Evolutionary conservation across 208 protist species (phyloP).

Genomic region (Phytomonas sp.): DNA sequence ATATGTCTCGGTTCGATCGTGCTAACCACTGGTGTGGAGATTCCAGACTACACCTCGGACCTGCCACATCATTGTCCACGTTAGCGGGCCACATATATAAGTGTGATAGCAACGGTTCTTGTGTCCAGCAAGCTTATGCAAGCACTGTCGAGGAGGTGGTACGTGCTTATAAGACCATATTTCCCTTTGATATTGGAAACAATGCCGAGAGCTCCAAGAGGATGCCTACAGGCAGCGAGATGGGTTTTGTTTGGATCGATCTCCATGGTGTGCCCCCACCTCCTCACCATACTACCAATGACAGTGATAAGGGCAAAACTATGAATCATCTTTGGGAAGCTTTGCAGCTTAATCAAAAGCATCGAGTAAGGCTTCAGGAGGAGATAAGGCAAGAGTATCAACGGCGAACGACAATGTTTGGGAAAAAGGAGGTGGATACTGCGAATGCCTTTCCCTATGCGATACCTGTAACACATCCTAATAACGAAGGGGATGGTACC

Average conservation of each 20-base stretch:
- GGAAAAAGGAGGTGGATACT: not conserved
- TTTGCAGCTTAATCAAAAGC: not conserved
- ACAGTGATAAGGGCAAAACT: not conserved
- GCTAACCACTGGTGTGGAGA: not conserved
- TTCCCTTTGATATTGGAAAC: conserved; percentile 7
- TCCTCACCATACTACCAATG: not conserved
- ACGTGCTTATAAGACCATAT: not conserved
- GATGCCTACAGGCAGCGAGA: not conserved
- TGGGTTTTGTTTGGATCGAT: conserved; percentile 26
- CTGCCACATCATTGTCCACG: not conserved
- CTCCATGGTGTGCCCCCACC: conserved; percentile 23
- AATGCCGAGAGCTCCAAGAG: conserved; percentile 14
- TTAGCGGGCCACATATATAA: not conserved
- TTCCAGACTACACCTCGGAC: not conserved
- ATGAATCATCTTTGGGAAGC: conserved; percentile 3
- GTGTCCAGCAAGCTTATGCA: not conserved
- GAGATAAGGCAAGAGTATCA: not conserved
- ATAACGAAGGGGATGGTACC: not conserved
- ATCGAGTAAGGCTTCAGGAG: conserved; percentile 4
- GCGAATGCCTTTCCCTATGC: not conserved
- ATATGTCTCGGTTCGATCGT: not conserved
- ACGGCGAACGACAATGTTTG: not conserved
- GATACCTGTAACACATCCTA: not conserved
- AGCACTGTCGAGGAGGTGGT: not conserved
- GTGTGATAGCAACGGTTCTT: not conserved